A percentile compares a stretch with the other conserved stretches of the same genome.
These are phyloP conservation scores for Rhodotorula paludigena DNA, from an alignment of 768 basidiomycete genomes.

Conservation along the genomic window DNA sequence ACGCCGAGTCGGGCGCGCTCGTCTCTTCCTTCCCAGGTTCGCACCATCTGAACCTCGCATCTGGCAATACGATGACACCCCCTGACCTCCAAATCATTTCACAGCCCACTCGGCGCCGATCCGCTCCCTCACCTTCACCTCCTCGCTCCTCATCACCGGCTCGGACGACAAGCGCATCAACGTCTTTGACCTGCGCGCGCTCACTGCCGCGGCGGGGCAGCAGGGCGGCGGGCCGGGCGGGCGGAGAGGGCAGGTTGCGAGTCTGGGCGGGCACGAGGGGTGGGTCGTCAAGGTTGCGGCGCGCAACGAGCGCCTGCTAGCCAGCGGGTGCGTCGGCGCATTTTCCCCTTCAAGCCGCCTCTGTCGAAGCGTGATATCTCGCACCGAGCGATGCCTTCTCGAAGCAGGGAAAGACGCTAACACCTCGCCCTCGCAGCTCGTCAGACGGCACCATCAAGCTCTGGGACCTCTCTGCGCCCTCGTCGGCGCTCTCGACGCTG, in stretches of 20 bases:
- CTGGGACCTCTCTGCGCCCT: slow-evolving; percentile 31
- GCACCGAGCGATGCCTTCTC: too few species aligned
- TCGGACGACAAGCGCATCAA: slow-evolving; percentile 40
- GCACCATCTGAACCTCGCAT: background rate
- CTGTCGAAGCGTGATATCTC: background rate
- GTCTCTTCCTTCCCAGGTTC: slow-evolving; percentile 37
- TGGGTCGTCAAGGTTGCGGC: slow-evolving; percentile 35
- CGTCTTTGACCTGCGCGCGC: slow-evolving; percentile 39
- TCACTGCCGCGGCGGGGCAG: background rate
- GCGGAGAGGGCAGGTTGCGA: slow-evolving; percentile 32
- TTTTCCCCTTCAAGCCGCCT: background rate
- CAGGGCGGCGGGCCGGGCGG: background rate
- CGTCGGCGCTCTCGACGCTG: slow-evolving; percentile 32
- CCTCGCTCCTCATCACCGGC: slow-evolving; percentile 35
- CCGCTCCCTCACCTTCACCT: slow-evolving; percentile 37
- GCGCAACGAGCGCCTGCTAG: slow-evolving; percentile 33
- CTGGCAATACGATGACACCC: background rate
- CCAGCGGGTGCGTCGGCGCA: slow-evolving; percentile 25
- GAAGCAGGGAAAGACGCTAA: too few species aligned
- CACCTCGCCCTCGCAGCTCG: slow-evolving; percentile 4
- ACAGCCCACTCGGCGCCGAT: slow-evolving; percentile 37
- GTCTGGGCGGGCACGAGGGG: slow-evolving; percentile 36
- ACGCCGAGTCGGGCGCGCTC: slow-evolving; percentile 26
- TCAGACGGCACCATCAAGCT: slow-evolving; percentile 40
- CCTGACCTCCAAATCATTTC: background rate